Base-by-base conservation (phyloP, 73 alveolate species). In the Paramecium tetraurelia region DNA sequence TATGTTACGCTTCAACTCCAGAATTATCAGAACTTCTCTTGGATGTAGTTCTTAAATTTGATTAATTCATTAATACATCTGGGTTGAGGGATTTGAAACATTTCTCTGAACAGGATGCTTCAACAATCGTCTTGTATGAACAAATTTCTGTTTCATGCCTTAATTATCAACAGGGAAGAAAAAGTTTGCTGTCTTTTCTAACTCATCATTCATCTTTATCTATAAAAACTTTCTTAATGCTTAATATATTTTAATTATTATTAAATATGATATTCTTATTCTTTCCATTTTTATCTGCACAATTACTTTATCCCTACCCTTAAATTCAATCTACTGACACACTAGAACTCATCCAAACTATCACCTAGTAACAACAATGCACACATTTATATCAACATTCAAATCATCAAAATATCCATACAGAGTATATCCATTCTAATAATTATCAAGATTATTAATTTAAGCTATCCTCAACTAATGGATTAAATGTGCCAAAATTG, bases 121-220 rank as follows among this genome's bases (percentile, higher is more conserved):
- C 33, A 72, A 20, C 27, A 72, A 72, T 72, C 59, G 14, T 36
- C 86, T 72, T 4, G 57, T 72, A 43, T 33, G 59, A 16, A 40
- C 35, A 14, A 35, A 72, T 38, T 40, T 72, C 57, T 40, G 40
- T 72, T 72, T 72, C 16, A 21, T 72, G 0, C 57, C 86, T 36
- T 33, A 40, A 38, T 22, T 33, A 35, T 72, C 86, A 35, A 43
- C 21, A 72, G 86, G 86, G 33, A 72, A 72, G 41, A 72, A 72
- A 72, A 72, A 72, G 31, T 72, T 72, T 20, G 86, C 86, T 29
- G 86, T 72, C 86, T 40, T 72, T 72, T 63, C 84, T 63, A 63
- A 33, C 50, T 63, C 84, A 27, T 63, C 84, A 63, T 63, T 63
- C 48, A 63, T 63, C 41, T 27, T 63, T 63, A 63, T 63, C 4